phyloP scores from a whole-genome alignment of 345 rosid species.

The Gossypioides kirkii region DNA sequence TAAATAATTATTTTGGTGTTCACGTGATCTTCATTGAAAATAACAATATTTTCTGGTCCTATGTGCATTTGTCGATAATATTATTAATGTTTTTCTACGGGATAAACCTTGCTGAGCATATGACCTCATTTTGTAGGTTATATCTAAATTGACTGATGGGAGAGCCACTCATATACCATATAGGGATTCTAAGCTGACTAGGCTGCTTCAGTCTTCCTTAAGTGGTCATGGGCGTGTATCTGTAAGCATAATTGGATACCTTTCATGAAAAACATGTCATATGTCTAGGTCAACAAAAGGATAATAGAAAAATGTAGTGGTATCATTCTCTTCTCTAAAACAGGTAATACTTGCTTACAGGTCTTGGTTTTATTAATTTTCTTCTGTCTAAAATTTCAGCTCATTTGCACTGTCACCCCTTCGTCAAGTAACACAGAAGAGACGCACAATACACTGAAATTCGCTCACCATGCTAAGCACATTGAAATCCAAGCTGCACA shows the following conservation, averaged over 20 bases:
- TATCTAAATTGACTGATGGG: slow-evolving; percentile 93
- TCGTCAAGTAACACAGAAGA: slow-evolving; percentile 94
- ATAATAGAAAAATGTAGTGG: not conserved
- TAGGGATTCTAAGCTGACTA: slow-evolving; percentile 95
- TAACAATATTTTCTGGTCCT: not conserved
- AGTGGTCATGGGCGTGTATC: slow-evolving; percentile 99
- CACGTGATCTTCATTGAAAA: not conserved
- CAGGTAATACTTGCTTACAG: not conserved
- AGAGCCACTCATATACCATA: slow-evolving; percentile 90
- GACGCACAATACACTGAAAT: slow-evolving; percentile 96
- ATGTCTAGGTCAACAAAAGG: not conserved
- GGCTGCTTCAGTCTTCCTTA: slow-evolving; percentile 94
- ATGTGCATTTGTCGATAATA: not conserved
- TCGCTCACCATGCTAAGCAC: slow-evolving; percentile 98
- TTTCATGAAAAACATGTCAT: slow-evolving; percentile 16
- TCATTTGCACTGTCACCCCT: slow-evolving; percentile 97
- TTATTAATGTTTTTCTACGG: not conserved
- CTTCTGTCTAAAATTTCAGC: slow-evolving; percentile 52
- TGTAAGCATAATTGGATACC: slow-evolving; percentile 44
- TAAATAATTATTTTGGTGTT: not conserved
- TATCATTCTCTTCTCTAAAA: not conserved
- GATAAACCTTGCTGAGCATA: slow-evolving; percentile 12
- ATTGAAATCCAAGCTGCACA: slow-evolving; percentile 94
- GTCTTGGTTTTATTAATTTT: slow-evolving; percentile 12
- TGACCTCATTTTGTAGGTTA: slow-evolving; percentile 52